Percentiles rank a stretch among this genome's conserved stretches.
Conservation (phyloP, 371 early-diverging fungal species). For the Polyrhizophydium stewartii region DNA sequence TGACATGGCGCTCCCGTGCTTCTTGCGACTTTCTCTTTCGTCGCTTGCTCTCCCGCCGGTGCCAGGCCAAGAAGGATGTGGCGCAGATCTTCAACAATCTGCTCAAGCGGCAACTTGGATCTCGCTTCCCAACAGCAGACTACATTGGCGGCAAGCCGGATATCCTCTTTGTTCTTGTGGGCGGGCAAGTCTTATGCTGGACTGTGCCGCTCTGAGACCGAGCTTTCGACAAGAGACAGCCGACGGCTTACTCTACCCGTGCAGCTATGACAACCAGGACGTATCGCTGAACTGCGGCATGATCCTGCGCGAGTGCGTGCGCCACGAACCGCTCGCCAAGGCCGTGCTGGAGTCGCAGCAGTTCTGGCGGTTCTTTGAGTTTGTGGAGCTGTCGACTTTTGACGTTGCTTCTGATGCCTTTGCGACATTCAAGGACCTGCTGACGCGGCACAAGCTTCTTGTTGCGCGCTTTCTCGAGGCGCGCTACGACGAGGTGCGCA, state of each 20-base stretch:
- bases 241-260: too few relatives aligned
- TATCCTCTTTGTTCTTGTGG: slow-evolving; percentile 72
- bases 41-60: too few relatives aligned
- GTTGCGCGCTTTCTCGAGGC: slow-evolving; percentile 84
- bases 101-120: slow-evolving; percentile 89
- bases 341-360: slow-evolving; percentile 75
- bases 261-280: slow-evolving; percentile 88
- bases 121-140: slow-evolving; percentile 94
- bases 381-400: slow-evolving; percentile 94
- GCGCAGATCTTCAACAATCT: slow-evolving; percentile 95
- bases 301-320: slow-evolving; percentile 92
- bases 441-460: slow-evolving; percentile 88
- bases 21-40: too few relatives aligned
- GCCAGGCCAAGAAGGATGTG: slow-evolving; percentile 94
- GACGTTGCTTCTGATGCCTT: slow-evolving; percentile 98
- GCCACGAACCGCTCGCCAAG: slow-evolving; percentile 88
- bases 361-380: slow-evolving; percentile 90
- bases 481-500: slow-evolving; percentile 79
- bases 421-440: slow-evolving; percentile 95
- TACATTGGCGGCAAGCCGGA: slow-evolving; percentile 75
- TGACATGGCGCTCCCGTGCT: too few relatives aligned
- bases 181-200: slow-evolving; percentile 56
- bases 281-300: slow-evolving; percentile 96
- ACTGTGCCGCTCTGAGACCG: too few relatives aligned
- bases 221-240: too few relatives aligned